phyloP scores from a whole-genome alignment of 2,329 filamentous ascomycete species.

The Teratosphaeria pseudoeucalypti region DNA sequence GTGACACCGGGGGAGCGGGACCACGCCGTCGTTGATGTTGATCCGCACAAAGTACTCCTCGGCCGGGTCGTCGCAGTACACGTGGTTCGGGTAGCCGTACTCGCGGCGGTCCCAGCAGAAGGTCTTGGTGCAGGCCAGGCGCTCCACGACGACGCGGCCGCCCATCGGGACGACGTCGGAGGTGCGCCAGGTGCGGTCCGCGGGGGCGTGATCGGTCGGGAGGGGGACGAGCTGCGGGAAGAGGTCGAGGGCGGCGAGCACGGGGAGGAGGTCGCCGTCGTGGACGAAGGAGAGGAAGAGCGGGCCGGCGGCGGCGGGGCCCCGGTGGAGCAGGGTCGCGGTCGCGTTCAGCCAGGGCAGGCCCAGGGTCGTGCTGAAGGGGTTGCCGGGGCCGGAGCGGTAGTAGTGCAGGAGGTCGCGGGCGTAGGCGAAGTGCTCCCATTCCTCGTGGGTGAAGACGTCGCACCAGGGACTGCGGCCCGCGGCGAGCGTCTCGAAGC shows the following conservation, averaged over 20 bases:
- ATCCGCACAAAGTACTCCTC: slow-evolving; percentile 37
- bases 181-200: slow-evolving; percentile 42
- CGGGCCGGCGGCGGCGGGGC: slow-evolving; percentile 35
- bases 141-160: slow-evolving; percentile 44
- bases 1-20: slow-evolving; percentile 38
- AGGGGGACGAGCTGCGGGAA: slow-evolving; percentile 36
- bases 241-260: slow-evolving; percentile 43
- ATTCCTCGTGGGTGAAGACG: slow-evolving; percentile 40
- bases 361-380: slow-evolving; percentile 44
- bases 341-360: slow-evolving; percentile 51
- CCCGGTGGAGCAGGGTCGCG: slow-evolving; percentile 33
- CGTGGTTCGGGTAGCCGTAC: slow-evolving; percentile 20
- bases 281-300: slow-evolving; percentile 52
- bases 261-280: slow-evolving; percentile 48
- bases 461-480: slow-evolving; percentile 47
- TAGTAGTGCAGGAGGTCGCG: slow-evolving; percentile 50
- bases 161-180: slow-evolving; percentile 49
- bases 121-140: slow-evolving; percentile 34
- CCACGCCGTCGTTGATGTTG: slow-evolving; percentile 48
- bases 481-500: slow-evolving; percentile 46
- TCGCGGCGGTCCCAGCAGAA: slow-evolving; percentile 15
- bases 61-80: slow-evolving; percentile 15
- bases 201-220: slow-evolving; percentile 35
- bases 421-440: slow-evolving; percentile 48
- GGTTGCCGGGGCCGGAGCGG: slow-evolving; percentile 47